Evolutionary conservation across 371 early-diverging fungal species (phyloP), one percentile per base, ranked within the genome.

Genomic region (Entomophthora muscae): DNA sequence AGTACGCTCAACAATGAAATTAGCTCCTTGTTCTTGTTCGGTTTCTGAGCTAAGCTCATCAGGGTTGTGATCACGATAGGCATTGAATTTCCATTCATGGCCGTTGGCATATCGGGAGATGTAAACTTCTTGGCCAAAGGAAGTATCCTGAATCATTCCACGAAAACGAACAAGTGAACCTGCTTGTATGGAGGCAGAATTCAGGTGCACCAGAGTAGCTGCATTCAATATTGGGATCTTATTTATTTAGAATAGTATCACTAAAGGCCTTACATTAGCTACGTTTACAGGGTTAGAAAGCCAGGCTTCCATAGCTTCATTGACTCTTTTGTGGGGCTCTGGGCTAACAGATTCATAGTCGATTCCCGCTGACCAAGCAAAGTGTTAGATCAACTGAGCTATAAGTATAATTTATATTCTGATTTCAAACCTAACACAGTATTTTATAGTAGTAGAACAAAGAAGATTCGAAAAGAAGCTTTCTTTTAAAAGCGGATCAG

Each of bases 81-180:
- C 42, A 17, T 42, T 42, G 42, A 42, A 42, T 17, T 17, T 42
- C 42, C 5, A 17, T 17, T 17, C 42, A 10, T 42, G 42, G 42
- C 42, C 42, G 42, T 5, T 42, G 17, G 42, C 42, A 21, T 61
- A 61, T 61, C 23, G 17, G 23, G 24, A 32, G 30, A 33, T n/a
- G 33, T n/a, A n/a, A 5, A n/a, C 42, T 33, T 61, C 33, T 61
- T 30, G 42, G 2, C 32, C 33, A 33, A 23, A 61, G 23, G 33
- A 61, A 23, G 30, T 80, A 64, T 84, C 83, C 65, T 84, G 84
- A 24, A 82, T 71, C 84, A 84, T 84, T 68, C 81, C 79, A 58
- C 80, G 72, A 63, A 84, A 81, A 5, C 83, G 73, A 22, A 84
- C 79, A 22, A 84, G 68, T 1, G 78, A 70, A 63, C 79, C 71